Conservation (phyloP, 2,329 filamentous ascomycete genomes). For the Fusarium euwallaceae region DNA sequence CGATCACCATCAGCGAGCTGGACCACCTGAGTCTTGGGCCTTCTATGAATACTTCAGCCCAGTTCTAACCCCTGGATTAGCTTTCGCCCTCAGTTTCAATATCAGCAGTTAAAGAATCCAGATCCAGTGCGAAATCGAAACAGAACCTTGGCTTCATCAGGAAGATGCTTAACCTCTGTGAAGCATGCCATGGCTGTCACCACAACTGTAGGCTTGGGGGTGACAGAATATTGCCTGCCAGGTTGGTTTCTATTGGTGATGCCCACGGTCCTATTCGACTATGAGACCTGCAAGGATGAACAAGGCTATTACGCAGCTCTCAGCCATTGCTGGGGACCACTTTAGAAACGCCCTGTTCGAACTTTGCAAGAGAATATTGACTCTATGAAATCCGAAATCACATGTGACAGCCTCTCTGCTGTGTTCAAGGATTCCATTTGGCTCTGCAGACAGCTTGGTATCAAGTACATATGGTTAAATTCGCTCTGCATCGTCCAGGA, state of each 20-base stretch:
- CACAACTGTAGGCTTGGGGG: background rate
- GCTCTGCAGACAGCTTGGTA: background rate
- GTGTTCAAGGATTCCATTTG: background rate
- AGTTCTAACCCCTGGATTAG: no score
- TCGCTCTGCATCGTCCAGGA: background rate
- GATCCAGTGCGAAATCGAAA: no score
- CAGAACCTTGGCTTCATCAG: background rate
- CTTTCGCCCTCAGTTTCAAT: no score
- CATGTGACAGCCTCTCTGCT: background rate
- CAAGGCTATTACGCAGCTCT: background rate
- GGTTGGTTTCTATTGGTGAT: background rate
- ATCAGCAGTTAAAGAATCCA: no score
- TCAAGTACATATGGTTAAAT: background rate
- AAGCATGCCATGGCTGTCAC: background rate
- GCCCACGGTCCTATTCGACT: background rate
- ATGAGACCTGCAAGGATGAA: background rate
- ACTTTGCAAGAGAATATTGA: background rate
- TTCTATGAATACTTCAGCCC: no score
- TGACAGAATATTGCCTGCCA: background rate
- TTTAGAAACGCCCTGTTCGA: background rate
- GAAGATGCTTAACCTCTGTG: background rate
- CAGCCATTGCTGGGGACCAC: background rate
- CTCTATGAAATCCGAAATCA: background rate
- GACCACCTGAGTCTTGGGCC: no score
- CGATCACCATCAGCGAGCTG: no score